These are phyloP conservation scores for Pestalotiopsis sp. DNA, from an alignment of 2,329 filamentous ascomycete species.

Conservation along the genomic window DNA sequence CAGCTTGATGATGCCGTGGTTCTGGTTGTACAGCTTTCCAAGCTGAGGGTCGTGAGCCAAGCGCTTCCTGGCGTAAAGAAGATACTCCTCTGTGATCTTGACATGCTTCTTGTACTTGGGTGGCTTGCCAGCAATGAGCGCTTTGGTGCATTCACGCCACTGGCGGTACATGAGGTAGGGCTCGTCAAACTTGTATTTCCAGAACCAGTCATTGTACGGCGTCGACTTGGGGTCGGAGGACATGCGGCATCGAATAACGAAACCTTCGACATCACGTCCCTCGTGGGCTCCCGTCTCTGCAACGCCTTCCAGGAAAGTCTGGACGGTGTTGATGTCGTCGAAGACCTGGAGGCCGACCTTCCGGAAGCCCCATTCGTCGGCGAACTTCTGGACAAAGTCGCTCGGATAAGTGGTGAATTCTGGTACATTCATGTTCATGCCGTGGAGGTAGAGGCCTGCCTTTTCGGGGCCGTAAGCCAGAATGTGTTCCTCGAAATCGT, in stretches of 20 bases:
- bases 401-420: slow-evolving; percentile 88
- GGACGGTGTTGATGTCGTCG: slow-evolving; percentile 74
- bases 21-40: slow-evolving; percentile 74
- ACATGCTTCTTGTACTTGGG: slow-evolving; percentile 85
- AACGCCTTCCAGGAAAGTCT: slow-evolving; percentile 78
- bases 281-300: slow-evolving; percentile 89
- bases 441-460: slow-evolving; percentile 92
- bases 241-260: slow-evolving; percentile 89
- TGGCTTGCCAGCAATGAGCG: slow-evolving; percentile 74
- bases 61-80: slow-evolving; percentile 76
- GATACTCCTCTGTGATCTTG: slow-evolving; percentile 88
- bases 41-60: slow-evolving; percentile 71
- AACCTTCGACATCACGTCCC: slow-evolving; percentile 93
- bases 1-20: slow-evolving; percentile 93
- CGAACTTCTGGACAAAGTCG: slow-evolving; percentile 83
- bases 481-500: slow-evolving; percentile 95
- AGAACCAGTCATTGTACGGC: slow-evolving; percentile 92
- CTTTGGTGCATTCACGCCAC: slow-evolving; percentile 96
- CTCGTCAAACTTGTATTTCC: slow-evolving; percentile 99
- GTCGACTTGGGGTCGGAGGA: slow-evolving; percentile 49
- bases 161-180: slow-evolving; percentile 98
- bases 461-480: slow-evolving; percentile 81
- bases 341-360: slow-evolving; percentile 82
- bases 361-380: slow-evolving; percentile 90
- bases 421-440: slow-evolving; percentile 94